Percentiles rank a stretch among this genome's conserved stretches.
phyloP scores from a whole-genome alignment of 2,329 filamentous ascomycete species.

The Furcasterigmium furcatum region DNA sequence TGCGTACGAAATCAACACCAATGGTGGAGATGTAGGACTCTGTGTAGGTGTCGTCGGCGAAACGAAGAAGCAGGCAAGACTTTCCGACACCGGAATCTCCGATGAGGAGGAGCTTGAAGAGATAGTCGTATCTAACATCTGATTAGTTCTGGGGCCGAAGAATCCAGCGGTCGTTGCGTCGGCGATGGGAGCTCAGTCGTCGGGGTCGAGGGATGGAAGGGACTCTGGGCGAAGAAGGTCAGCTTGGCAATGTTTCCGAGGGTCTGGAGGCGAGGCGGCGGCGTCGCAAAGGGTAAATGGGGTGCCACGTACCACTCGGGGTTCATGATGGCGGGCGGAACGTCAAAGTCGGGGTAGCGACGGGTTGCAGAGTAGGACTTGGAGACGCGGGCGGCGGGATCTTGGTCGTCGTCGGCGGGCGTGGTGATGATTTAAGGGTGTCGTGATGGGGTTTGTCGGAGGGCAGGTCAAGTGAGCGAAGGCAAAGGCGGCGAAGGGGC shows the following conservation, averaged over 20 bases:
- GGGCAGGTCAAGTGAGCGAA: constrained; percentile 7
- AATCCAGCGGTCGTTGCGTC: neutral
- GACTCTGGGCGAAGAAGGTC: constrained; percentile 11
- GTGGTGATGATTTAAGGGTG: constrained; percentile 10
- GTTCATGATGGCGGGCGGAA: constrained; percentile 66
- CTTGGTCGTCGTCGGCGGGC: constrained; percentile 1
- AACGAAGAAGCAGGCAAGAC: constrained; percentile 96
- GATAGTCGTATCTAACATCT: constrained; percentile 90
- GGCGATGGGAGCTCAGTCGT: neutral
- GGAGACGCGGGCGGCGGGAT: neutral
- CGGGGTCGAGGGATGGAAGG: constrained; percentile 2
- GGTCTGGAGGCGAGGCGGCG: neutral
- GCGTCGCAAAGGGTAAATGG: constrained; percentile 7
- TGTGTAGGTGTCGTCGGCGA: constrained; percentile 98
- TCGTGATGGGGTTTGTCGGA: constrained; percentile 3
- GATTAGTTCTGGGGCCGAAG: constrained; percentile 17
- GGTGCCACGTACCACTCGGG: constrained; percentile 76
- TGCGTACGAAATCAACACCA: constrained; percentile 92
- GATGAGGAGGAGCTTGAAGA: constrained; percentile 99
- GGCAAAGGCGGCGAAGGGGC: neutral
- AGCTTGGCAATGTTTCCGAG: constrained; percentile 9
- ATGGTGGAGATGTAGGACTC: constrained; percentile 99
- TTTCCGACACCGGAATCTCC: constrained; percentile 99
- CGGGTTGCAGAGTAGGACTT: neutral
- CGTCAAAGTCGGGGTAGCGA: neutral